phyloP scores from a whole-genome alignment of 164 flowering plant species.

The Piper longum region DNA sequence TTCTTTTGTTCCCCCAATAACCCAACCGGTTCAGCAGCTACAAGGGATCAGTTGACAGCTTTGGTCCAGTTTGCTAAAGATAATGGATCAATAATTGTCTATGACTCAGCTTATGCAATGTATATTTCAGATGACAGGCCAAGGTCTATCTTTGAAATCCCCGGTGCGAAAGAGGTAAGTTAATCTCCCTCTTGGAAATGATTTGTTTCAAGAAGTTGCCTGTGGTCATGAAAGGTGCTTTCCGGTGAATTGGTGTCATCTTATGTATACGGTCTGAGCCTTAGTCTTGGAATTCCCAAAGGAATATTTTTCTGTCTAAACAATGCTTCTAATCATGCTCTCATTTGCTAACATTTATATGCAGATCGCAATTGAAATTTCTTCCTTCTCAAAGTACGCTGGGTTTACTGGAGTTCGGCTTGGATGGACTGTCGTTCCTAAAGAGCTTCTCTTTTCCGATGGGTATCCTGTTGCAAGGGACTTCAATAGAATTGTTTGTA shows the following conservation, averaged over 20 bases:
- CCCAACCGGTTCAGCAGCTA: conserved; percentile 86
- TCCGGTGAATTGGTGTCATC: no score
- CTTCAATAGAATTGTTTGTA: conserved; percentile 84
- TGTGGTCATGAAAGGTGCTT: no score
- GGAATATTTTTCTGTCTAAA: not conserved
- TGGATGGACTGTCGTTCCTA: conserved; percentile 93
- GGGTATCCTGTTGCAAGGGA: conserved; percentile 84
- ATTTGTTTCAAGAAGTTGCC: no score
- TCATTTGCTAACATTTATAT: not conserved
- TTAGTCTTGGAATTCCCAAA: not conserved
- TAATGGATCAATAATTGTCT: conserved; percentile 83
- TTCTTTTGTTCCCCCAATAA: conserved; percentile 97
- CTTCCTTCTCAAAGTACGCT: conserved; percentile 88
- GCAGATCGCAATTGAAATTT: conserved; percentile 84
- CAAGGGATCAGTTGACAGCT: conserved; percentile 61
- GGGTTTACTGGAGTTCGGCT: conserved; percentile 95
- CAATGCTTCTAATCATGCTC: not conserved
- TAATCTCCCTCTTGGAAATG: not conserved
- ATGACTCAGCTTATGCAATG: conserved; percentile 88
- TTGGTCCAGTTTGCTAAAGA: conserved; percentile 79
- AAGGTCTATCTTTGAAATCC: conserved; percentile 80
- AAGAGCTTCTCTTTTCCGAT: conserved; percentile 71
- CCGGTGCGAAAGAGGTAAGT: conserved; percentile 88
- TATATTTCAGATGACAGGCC: conserved; percentile 85
- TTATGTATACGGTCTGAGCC: not conserved